A percentile compares a stretch with the other conserved stretches of the same genome.
These are phyloP conservation scores for Termitomyces sp. DNA, from an alignment of 768 basidiomycete species.

Conservation along the genomic window DNA sequence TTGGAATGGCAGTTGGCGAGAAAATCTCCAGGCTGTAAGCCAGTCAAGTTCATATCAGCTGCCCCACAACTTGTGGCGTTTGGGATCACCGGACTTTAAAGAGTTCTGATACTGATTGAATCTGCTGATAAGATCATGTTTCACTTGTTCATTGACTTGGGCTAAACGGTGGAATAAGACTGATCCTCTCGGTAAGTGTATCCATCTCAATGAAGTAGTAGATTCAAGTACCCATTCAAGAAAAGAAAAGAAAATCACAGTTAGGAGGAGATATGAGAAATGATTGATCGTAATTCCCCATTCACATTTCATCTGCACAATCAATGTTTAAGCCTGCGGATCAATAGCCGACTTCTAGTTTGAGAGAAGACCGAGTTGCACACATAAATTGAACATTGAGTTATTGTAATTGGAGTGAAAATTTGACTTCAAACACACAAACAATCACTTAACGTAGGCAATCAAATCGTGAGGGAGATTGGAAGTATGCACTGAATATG, in stretches of 20 bases:
- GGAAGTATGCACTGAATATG: not conserved
- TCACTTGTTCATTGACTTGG: not conserved
- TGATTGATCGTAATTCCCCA: not conserved
- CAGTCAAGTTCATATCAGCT: not conserved
- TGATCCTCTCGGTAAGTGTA: not conserved
- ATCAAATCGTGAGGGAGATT: not conserved
- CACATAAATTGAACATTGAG: not conserved
- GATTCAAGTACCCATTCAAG: not conserved
- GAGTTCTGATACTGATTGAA: not conserved
- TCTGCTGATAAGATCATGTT: not conserved
- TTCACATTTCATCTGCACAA: not conserved
- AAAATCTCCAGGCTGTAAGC: not conserved
- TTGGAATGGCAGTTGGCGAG: not conserved
- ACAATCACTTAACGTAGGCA: not conserved
- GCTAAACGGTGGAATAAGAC: not conserved
- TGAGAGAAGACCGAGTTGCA: not conserved
- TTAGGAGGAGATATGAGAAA: not conserved
- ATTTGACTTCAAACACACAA: not conserved
- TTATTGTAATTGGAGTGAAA: not conserved
- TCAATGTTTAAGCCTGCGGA: no score
- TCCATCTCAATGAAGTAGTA: no score
- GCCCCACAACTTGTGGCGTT: constrained; percentile 2
- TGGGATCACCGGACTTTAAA: not conserved
- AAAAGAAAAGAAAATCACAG: not conserved
- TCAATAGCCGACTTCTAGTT: not conserved